Conservation (phyloP, 495 filamentous ascomycete genomes). For the Neurospora sp. region DNA sequence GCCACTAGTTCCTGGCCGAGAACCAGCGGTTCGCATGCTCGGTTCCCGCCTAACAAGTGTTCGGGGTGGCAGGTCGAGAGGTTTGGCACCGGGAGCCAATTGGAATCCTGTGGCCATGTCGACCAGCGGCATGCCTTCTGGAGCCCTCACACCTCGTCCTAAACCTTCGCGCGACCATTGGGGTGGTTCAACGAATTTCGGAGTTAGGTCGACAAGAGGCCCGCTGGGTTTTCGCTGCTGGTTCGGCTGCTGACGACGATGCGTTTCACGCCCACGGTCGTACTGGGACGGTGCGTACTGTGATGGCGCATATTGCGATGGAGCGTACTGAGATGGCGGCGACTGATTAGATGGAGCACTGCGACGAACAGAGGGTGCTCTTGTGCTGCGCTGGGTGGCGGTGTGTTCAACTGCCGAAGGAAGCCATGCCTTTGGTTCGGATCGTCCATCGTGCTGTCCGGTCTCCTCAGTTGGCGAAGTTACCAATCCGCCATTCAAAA, state of each 20-base stretch:
- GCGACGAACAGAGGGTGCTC: conserved; percentile 5
- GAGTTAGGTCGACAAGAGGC: conserved; percentile 64
- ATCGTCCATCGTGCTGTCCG: background rate
- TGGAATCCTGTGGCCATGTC: conserved; percentile 34
- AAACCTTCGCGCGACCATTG: conserved; percentile 51
- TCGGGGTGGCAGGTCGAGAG: background rate
- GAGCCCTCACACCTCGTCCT: conserved; percentile 57
- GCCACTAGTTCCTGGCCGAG: background rate
- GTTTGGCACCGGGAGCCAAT: background rate
- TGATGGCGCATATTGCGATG: background rate
- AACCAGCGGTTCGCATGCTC: background rate
- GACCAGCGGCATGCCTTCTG: conserved; percentile 50
- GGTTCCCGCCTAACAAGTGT: background rate
- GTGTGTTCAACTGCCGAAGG: conserved; percentile 36
- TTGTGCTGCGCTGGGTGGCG: conserved; percentile 20
- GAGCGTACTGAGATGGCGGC: background rate
- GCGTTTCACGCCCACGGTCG: background rate
- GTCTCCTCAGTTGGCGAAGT: background rate
- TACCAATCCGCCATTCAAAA: conserved; percentile 31
- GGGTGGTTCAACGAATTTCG: conserved; percentile 62
- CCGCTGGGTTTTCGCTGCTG: conserved; percentile 31
- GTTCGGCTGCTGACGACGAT: conserved; percentile 14
- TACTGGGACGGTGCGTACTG: background rate
- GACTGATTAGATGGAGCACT: conserved; percentile 12
- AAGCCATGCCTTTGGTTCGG: conserved; percentile 30